These are phyloP conservation scores for Dioscorea alata DNA, from an alignment of 106 monocot genomes.

Conservation along the genomic window DNA sequence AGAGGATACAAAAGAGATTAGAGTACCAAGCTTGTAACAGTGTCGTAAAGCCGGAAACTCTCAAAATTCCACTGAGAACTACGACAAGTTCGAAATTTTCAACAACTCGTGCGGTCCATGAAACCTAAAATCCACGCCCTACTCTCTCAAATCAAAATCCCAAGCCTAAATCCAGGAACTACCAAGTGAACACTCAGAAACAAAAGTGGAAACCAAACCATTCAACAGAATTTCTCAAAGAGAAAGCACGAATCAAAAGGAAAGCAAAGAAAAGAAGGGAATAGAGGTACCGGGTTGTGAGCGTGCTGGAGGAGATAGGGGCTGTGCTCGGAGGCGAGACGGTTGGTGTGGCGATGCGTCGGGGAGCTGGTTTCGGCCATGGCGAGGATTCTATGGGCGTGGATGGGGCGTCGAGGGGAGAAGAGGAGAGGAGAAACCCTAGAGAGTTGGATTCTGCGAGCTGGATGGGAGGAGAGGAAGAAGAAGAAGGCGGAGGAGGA, in stretches of 20 bases:
- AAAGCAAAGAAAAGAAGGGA: neutral
- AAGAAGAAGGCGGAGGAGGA: too few species aligned
- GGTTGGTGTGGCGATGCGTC: constrained; percentile 48
- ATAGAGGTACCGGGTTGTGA: constrained; percentile 64
- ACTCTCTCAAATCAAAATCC: neutral
- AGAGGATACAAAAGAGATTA: too few species aligned
- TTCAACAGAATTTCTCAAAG: constrained; percentile 1
- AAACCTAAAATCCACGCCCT: neutral
- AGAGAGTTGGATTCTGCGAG: too few species aligned
- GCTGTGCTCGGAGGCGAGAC: constrained; percentile 86
- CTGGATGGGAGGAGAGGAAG: too few species aligned
- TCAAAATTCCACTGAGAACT: too few species aligned
- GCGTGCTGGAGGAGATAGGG: constrained; percentile 98
- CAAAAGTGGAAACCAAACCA: neutral
- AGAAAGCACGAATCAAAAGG: neutral
- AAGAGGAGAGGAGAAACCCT: neutral
- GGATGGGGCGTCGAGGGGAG: neutral
- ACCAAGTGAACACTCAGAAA: neutral
- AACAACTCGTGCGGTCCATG: neutral
- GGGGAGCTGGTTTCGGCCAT: constrained; percentile 34
- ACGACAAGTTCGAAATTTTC: neutral
- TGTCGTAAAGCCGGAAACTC: too few species aligned
- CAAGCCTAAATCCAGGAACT: neutral
- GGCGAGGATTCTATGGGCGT: constrained; percentile 11
- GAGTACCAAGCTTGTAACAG: too few species aligned